Evolutionary conservation across 1,139 yeast species (phyloP).

Genomic region (Taphrina confusa): DNA sequence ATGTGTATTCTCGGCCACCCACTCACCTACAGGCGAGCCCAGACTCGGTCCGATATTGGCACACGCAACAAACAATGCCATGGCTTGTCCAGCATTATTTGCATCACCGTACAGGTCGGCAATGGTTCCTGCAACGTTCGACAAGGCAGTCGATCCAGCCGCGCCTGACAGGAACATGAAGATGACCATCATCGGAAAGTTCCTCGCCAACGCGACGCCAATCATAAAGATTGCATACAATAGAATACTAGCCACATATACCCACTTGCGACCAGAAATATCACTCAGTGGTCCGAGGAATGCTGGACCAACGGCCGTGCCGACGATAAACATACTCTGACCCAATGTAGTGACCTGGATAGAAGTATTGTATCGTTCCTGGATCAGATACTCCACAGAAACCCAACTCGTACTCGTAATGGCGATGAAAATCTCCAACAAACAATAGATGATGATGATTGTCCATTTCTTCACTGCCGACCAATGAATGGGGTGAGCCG

Average conservation of each 20-base stretch:
- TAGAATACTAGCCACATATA: constrained; percentile 51
- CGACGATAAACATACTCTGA: constrained; percentile 70
- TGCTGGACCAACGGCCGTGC: constrained; percentile 81
- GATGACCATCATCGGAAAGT: constrained; percentile 58
- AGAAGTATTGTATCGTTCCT: constrained; percentile 54
- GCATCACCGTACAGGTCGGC: constrained; percentile 60
- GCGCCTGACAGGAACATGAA: constrained; percentile 63
- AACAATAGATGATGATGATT: constrained; percentile 21
- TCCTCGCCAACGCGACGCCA: constrained; percentile 59
- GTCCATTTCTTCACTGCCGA: constrained; percentile 33
- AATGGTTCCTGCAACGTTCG: constrained; percentile 67
- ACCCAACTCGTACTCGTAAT: constrained; percentile 33
- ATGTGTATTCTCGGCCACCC: constrained; percentile 49
- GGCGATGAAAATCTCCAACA: constrained; percentile 28
- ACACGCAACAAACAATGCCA: constrained; percentile 61
- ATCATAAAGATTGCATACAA: constrained; percentile 56
- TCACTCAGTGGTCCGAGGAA: constrained; percentile 82
- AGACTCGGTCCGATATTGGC: constrained; percentile 65
- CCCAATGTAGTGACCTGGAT: constrained; percentile 62
- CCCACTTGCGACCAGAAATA: constrained; percentile 59
- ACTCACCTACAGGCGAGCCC: constrained; percentile 63
- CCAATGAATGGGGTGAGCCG: constrained; percentile 37
- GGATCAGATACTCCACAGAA: constrained; percentile 18
- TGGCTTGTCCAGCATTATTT: constrained; percentile 55
- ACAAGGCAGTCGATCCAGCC: constrained; percentile 66